These are phyloP conservation scores for Suillus brevipes DNA, from an alignment of 768 basidiomycete genomes.

Conservation along the genomic window DNA sequence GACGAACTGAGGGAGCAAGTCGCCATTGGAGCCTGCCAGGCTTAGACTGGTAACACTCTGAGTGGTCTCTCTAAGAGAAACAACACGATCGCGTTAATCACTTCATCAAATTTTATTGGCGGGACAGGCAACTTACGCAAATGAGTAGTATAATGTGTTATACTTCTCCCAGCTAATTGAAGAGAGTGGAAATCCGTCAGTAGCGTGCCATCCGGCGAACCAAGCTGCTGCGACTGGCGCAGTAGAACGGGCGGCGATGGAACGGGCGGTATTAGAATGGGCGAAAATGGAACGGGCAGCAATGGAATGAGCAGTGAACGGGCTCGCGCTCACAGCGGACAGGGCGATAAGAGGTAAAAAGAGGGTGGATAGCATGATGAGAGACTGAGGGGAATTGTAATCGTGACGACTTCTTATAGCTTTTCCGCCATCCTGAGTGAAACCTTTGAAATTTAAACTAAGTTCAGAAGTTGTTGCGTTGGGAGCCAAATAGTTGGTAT, in stretches of 20 bases:
- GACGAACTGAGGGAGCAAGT: constrained; percentile 59
- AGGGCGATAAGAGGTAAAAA: constrained; percentile 5
- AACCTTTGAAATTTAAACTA: background rate
- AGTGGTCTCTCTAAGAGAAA: constrained; percentile 34
- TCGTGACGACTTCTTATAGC: background rate
- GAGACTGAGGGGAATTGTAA: background rate
- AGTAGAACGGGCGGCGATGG: background rate
- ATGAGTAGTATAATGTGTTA: constrained; percentile 67
- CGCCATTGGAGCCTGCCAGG: constrained; percentile 44
- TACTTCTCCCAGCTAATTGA: constrained; percentile 73
- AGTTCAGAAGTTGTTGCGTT: background rate
- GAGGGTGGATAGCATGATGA: background rate
- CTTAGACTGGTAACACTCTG: constrained; percentile 33
- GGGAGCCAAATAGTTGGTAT: background rate
- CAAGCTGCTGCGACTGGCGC: constrained; percentile 50
- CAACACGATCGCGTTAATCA: background rate
- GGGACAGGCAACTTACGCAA: constrained; percentile 44
- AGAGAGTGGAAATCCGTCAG: constrained; percentile 48
- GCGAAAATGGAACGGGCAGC: background rate
- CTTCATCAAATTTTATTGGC: background rate
- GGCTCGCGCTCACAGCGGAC: constrained; percentile 1
- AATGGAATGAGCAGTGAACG: background rate
- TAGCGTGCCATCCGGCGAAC: constrained; percentile 67
- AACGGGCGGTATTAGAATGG: background rate
- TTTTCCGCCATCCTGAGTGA: background rate